Evolutionary conservation across 345 rosid species (phyloP).

Genomic region (Dipteronia sinensis): DNA sequence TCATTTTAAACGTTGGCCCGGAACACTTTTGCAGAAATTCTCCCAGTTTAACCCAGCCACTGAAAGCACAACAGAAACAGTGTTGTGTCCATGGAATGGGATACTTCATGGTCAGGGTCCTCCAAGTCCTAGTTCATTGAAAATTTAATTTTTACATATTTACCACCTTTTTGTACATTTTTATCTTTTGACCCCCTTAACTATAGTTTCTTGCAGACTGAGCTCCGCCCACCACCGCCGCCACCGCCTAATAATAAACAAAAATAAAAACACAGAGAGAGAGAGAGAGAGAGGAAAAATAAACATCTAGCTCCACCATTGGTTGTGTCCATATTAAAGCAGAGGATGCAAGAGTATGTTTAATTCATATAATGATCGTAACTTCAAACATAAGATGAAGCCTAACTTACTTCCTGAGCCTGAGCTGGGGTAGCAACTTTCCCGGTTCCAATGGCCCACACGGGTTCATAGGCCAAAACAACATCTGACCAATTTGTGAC

Average conservation of each 20-base stretch:
- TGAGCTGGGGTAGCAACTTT: conserved; percentile 91
- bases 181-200: neutral
- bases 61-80: neutral
- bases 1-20: neutral
- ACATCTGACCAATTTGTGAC: conserved; percentile 69
- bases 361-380: neutral
- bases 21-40: neutral
- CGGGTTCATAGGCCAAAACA: conserved; percentile 90
- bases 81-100: neutral
- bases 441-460: conserved; percentile 97
- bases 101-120: neutral
- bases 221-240: too few species aligned
- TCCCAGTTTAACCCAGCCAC: neutral
- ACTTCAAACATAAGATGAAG: conserved; percentile 6
- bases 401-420: conserved; percentile 81
- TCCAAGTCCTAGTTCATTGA: neutral
- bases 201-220: neutral
- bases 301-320: neutral
- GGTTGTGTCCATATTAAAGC: neutral
- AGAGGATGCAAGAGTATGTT: neutral
- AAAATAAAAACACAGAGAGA: too few species aligned
- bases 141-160: neutral
- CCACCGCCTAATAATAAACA: too few species aligned
- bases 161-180: neutral
- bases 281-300: neutral